A percentile compares a stretch with the other conserved stretches of the same genome.
Conservation (phyloP, 192 early-diverging fungal species). For the Coemansia sp. region DNA sequence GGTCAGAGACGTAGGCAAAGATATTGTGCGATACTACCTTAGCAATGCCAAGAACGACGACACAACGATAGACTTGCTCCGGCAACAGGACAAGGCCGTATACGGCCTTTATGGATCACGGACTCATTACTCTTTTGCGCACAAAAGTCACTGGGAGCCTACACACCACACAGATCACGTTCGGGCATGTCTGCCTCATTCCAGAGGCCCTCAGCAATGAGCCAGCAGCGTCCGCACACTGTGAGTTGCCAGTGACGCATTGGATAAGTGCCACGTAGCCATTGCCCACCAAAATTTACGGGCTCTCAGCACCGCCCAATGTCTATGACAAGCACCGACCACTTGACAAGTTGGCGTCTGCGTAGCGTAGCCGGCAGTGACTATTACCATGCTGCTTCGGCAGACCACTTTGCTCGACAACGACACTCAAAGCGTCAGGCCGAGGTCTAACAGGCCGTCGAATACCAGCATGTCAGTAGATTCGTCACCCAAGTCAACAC, state of each 20-base stretch:
- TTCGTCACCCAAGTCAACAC: slow-evolving; percentile 35
- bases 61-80: slow-evolving; percentile 17
- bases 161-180: slow-evolving; percentile 12
- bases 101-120: slow-evolving; percentile 43
- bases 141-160: slow-evolving; percentile 30
- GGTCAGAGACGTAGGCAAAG: slow-evolving; percentile 30
- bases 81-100: slow-evolving; percentile 27
- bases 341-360: not conserved
- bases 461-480: slow-evolving; percentile 32
- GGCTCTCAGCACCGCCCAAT: not conserved
- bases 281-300: too few relatives aligned
- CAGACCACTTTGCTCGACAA: not conserved
- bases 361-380: slow-evolving; percentile 6
- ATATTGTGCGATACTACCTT: slow-evolving; percentile 38
- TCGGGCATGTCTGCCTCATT: not conserved
- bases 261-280: not conserved
- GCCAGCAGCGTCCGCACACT: not conserved
- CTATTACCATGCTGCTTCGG: slow-evolving; percentile 6
- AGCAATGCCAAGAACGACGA: slow-evolving; percentile 31
- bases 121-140: slow-evolving; percentile 41
- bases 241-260: not conserved
- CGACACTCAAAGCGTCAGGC: slow-evolving; percentile 41
- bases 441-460: slow-evolving; percentile 38
- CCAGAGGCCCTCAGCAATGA: not conserved
- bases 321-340: not conserved